Evolutionary conservation across 176 grass and related monocot genomes (phyloP).

Genomic region (Phoenix roebelenii): DNA sequence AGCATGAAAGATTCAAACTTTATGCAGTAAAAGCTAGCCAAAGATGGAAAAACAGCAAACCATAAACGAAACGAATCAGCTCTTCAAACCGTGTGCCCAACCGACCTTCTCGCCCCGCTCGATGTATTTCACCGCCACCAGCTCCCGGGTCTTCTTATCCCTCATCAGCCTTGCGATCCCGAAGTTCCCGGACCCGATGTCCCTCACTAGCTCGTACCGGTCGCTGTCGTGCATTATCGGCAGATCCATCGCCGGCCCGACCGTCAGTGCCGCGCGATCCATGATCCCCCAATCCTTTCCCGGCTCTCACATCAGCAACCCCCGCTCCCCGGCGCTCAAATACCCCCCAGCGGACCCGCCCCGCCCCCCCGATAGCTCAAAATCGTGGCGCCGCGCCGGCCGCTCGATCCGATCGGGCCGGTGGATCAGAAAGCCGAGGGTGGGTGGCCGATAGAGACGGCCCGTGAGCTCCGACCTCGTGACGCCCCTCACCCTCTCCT

Average conservation of each 20-base stretch:
- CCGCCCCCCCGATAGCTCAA: neutral
- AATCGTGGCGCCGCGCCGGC: neutral
- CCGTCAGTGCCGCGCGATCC: slow-evolving; percentile 15
- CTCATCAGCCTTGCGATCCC: slow-evolving; percentile 16
- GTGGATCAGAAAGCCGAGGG: neutral
- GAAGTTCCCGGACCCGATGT: slow-evolving; percentile 13
- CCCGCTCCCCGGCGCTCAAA: neutral
- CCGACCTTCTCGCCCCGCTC: slow-evolving; percentile 15
- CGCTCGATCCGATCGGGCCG: neutral
- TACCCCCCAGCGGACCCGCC: neutral
- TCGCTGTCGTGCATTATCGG: slow-evolving; percentile 23
- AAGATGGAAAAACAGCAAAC: too few species aligned
- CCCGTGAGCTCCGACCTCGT: neutral
- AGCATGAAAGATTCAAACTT: neutral
- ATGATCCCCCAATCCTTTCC: neutral
- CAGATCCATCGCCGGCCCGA: slow-evolving; percentile 17
- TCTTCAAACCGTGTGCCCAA: neutral
- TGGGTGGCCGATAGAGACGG: neutral
- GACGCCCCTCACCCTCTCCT: neutral
- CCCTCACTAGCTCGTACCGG: slow-evolving; percentile 20
- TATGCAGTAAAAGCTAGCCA: too few species aligned
- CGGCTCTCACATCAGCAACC: neutral
- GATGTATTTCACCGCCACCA: slow-evolving; percentile 16
- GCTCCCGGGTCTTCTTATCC: slow-evolving; percentile 9
- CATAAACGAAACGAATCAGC: too few species aligned